Base-by-base conservation (phyloP, 805 yeast species). In the Candida schatavii region DNA sequence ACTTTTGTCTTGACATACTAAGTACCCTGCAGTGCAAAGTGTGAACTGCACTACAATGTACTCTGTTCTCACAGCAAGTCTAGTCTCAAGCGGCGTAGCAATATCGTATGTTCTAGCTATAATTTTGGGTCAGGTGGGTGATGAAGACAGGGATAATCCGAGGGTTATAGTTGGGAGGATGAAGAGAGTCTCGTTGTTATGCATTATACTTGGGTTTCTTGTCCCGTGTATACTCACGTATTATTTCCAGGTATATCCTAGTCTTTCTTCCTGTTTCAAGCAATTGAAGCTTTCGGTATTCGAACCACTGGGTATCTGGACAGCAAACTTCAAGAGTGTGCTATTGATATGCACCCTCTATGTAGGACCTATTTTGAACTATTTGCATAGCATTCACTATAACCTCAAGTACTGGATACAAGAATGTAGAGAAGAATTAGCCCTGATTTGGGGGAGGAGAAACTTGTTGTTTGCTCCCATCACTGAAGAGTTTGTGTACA, bases 401-500 rank as follows among this genome's bases (percentile, higher is more conserved):
- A 45, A 28, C 19, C 32, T 17, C 18, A 41, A 33, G 42, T 69
- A 60, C 22, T 43, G 63, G 14, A 4, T 3, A 1, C 45, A 49
- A 1, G 55, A 49, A 19, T 50, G 65, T 18, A 11, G 29, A 6
- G 59, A 64, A 31, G 41, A 38, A 23, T 21, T 38, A 13, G 14
- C 41, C 3, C 41, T 38, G 5, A 44, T 76, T 3, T 57, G 61
- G 20, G 79, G 80, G 1, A 26, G 79, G 19, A 60, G 93, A 44
- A 81, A 83, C 55, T 69, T 78, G 36, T 42, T 85, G 0, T 65
- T 83, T 30, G 96, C 89, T 0, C 96, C 96, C 3, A 36, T 83
- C 2, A 80, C 91, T 0, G 96, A 88, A 56, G 96, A 88, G 55
- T 47, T 86, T 22, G 74, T 85, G 1, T 88, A 81, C 55, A 68